Evolutionary conservation across 208 protist species (phyloP).

Genomic region (Crithidia fasciculata): DNA sequence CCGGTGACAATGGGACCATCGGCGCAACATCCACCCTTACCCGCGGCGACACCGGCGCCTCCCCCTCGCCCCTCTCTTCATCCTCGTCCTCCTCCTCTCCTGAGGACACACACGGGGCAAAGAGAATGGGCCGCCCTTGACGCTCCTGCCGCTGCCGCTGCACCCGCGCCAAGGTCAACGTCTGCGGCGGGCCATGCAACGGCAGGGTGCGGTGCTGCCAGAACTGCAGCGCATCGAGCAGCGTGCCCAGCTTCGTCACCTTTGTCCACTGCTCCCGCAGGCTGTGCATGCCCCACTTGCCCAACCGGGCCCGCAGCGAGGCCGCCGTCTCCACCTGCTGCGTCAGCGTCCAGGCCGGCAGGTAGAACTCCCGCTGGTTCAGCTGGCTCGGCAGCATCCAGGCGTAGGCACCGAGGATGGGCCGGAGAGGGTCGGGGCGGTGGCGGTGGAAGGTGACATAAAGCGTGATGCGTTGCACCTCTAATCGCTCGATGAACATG

Average conservation of each 20-base stretch:
- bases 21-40: neutral
- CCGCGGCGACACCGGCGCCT: neutral
- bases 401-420: slow-evolving; percentile 67
- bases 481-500: slow-evolving; percentile 59
- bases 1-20: neutral
- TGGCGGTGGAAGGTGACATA: slow-evolving; percentile 71
- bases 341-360: slow-evolving; percentile 42
- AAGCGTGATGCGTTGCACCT: slow-evolving; percentile 52
- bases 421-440: slow-evolving; percentile 64
- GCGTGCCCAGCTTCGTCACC: slow-evolving; percentile 67
- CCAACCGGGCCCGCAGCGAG: slow-evolving; percentile 44
- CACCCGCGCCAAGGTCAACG: slow-evolving; percentile 37
- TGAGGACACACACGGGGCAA: slow-evolving; percentile 24
- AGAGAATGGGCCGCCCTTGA: neutral
- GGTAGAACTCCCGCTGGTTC: slow-evolving; percentile 57
- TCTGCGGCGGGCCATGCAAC: slow-evolving; percentile 35
- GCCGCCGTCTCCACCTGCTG: slow-evolving; percentile 53
- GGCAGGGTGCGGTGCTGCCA: slow-evolving; percentile 36
- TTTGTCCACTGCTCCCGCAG: slow-evolving; percentile 84
- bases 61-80: neutral
- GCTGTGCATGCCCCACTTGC: slow-evolving; percentile 59
- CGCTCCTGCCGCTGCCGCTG: slow-evolving; percentile 24
- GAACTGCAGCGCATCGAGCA: slow-evolving; percentile 56
- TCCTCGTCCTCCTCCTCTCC: slow-evolving; percentile 21
- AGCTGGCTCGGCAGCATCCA: slow-evolving; percentile 76